These are phyloP conservation scores for Colletotrichum phormii DNA, from an alignment of 2,329 filamentous ascomycete genomes.

Conservation along the genomic window DNA sequence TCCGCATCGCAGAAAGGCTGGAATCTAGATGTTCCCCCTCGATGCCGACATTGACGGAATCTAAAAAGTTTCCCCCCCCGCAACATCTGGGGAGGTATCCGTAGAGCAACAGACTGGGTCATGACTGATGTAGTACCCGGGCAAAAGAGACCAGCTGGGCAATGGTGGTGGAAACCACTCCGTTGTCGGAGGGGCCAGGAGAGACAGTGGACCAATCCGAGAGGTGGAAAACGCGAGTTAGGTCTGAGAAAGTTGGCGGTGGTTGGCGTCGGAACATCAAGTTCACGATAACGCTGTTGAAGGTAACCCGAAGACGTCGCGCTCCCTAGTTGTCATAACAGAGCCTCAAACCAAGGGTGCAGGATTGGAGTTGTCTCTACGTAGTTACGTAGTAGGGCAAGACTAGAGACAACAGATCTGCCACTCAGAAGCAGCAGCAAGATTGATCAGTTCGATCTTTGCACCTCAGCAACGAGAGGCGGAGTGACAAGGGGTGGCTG, in stretches of 20 bases:
- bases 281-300: neutral
- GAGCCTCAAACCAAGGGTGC: neutral
- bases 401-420: neutral
- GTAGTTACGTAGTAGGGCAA: too few relatives aligned
- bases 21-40: neutral
- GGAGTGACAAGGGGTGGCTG: slow-evolving; percentile 17
- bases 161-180: slow-evolving; percentile 18
- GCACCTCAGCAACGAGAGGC: slow-evolving; percentile 8
- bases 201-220: neutral
- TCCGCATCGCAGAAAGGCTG: slow-evolving; percentile 24
- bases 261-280: neutral
- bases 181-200: slow-evolving; percentile 31
- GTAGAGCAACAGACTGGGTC: slow-evolving; percentile 10
- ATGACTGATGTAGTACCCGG: slow-evolving; percentile 34
- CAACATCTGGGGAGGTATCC: slow-evolving; percentile 26
- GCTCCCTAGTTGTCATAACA: neutral
- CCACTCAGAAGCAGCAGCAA: neutral
- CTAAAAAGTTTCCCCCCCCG: slow-evolving; percentile 13
- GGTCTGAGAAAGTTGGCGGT: neutral
- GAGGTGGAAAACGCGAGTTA: slow-evolving; percentile 2
- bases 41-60: slow-evolving; percentile 2
- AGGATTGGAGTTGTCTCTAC: neutral
- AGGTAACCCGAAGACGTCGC: neutral
- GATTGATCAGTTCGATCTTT: neutral
- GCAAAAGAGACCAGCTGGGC: slow-evolving; percentile 22